A percentile compares a stretch with the other conserved stretches of the same genome.
phyloP scores from a whole-genome alignment of 2,329 filamentous ascomycete genomes.

The Macroventuria anomochaeta region DNA sequence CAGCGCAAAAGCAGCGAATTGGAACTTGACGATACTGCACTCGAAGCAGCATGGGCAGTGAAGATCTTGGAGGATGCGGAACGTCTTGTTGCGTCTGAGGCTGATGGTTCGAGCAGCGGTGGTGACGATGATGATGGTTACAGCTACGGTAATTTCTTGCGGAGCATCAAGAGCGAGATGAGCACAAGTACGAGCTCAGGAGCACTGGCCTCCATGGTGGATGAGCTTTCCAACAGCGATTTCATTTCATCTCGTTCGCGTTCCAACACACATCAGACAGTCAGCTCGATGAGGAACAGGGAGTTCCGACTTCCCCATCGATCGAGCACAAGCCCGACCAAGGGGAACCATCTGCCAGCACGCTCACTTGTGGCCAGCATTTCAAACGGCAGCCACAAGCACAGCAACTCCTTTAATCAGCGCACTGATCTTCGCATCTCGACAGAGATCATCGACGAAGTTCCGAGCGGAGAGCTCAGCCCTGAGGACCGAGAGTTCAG shows the following conservation, averaged over 20 bases:
- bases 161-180: constrained; percentile 20
- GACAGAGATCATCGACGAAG: background rate
- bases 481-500: constrained; percentile 13
- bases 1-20: constrained; percentile 14
- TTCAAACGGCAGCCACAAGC: background rate
- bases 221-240: constrained; percentile 5
- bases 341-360: background rate
- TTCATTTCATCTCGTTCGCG: background rate
- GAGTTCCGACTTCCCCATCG: background rate
- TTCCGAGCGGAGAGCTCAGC: constrained; percentile 1
- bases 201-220: constrained; percentile 6
- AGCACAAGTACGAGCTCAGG: constrained; percentile 5
- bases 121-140: constrained; percentile 19
- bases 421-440: background rate
- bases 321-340: background rate
- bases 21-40: background rate
- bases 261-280: background rate
- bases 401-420: background rate
- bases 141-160: constrained; percentile 23
- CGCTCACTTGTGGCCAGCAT: background rate
- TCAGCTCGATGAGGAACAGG: background rate
- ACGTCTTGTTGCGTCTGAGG: background rate
- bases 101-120: constrained; percentile 2
- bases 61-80: constrained; percentile 23
- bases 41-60: constrained; percentile 23